A percentile compares a stretch with the other conserved stretches of the same genome.
Evolutionary conservation across 345 rosid species (phyloP).

Genomic region (Reutealis trisperma): DNA sequence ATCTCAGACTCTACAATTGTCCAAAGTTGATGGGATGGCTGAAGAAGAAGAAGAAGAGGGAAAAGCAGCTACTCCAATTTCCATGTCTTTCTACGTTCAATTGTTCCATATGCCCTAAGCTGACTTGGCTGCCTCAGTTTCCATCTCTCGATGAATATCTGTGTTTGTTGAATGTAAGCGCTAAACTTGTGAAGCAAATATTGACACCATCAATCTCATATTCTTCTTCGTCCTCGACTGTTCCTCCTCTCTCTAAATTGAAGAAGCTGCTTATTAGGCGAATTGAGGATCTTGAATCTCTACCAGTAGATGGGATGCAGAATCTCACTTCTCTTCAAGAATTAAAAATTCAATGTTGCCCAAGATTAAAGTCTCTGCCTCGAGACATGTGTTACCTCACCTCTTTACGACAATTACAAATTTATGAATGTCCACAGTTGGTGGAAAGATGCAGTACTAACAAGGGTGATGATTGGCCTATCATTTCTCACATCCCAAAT

Average conservation of each 20-base stretch:
- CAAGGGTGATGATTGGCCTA: slow-evolving; percentile 12
- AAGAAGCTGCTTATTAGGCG: neutral
- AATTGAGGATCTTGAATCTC: slow-evolving; percentile 9
- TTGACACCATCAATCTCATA: neutral
- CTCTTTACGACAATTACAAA: neutral
- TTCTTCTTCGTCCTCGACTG: neutral
- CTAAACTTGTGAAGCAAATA: neutral
- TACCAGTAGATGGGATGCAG: slow-evolving; percentile 6
- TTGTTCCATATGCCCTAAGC: neutral
- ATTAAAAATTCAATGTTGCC: accelerated
- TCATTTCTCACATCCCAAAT: slow-evolving; percentile 15
- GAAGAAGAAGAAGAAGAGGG: neutral
- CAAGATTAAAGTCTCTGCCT: neutral
- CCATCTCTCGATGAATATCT: slow-evolving; percentile 11
- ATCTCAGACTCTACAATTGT: accelerated
- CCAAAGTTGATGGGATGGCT: slow-evolving; percentile 9
- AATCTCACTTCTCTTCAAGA: slow-evolving; percentile 11
- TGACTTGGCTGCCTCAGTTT: slow-evolving; percentile 17
- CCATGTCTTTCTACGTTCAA: neutral
- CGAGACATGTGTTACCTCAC: neutral
- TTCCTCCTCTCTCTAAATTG: slow-evolving; percentile 3
- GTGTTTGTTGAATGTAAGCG: accelerated
- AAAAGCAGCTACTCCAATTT: neutral
- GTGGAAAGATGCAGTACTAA: neutral
- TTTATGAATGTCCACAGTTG: neutral